These are phyloP conservation scores for Jasminum sambac DNA, from an alignment of 257 asterid species.

Conservation along the genomic window DNA sequence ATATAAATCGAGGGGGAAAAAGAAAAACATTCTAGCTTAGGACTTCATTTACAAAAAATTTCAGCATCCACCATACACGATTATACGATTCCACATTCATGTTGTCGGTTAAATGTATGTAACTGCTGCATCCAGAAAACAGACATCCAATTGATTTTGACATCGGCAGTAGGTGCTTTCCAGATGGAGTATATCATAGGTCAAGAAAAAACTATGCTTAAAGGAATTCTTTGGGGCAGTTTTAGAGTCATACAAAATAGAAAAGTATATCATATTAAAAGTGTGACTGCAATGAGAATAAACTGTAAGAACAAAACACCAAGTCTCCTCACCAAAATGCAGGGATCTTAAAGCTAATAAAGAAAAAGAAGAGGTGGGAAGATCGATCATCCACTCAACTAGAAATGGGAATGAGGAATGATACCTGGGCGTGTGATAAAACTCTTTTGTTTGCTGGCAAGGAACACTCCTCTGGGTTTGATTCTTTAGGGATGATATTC, in stretches of 20 bases:
- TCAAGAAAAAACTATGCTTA: neutral
- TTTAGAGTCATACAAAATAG: constrained; percentile 15
- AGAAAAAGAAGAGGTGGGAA: constrained; percentile 7
- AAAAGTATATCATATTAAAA: neutral
- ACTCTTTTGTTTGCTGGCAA: constrained; percentile 48
- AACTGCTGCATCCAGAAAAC: neutral
- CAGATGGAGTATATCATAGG: neutral
- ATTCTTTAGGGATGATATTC: constrained; percentile 72
- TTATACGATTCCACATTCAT: constrained; percentile 1
- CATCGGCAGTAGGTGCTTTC: neutral
- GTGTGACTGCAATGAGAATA: constrained; percentile 14
- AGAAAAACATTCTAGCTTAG: neutral
- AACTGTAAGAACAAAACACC: neutral
- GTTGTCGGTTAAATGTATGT: neutral
- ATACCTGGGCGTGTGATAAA: constrained; percentile 81
- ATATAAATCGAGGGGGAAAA: neutral
- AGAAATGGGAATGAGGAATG: constrained; percentile 24
- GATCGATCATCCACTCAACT: constrained; percentile 16
- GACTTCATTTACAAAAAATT: constrained; percentile 13
- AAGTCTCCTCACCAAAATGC: neutral
- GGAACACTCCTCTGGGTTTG: constrained; percentile 35
- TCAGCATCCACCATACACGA: neutral
- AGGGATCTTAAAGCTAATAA: neutral
- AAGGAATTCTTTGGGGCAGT: constrained; percentile 5
- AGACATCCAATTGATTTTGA: neutral